Conservation (phyloP, 2,329 filamentous ascomycete species). For the Cladosporium sp. region DNA sequence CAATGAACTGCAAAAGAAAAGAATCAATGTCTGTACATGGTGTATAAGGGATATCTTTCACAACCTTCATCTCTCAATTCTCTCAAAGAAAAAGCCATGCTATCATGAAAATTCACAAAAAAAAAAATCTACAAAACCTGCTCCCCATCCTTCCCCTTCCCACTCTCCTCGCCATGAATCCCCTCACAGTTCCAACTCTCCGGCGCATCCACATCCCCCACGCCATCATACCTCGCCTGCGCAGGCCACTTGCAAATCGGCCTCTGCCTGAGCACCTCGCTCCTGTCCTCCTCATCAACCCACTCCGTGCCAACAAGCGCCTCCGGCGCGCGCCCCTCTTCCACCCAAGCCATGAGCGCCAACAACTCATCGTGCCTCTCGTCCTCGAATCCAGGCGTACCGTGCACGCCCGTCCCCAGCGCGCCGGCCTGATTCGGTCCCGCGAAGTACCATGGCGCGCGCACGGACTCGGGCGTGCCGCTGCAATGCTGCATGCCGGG, state of each 20-base stretch:
- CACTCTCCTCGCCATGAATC: neutral
- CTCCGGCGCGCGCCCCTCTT: conserved; percentile 35
- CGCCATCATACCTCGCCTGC: conserved; percentile 26
- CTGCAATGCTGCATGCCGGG: conserved; percentile 44
- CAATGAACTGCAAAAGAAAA: too few relatives aligned
- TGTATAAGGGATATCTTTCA: too few relatives aligned
- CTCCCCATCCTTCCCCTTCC: neutral
- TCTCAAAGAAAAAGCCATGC: too few relatives aligned
- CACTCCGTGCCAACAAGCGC: conserved; percentile 35
- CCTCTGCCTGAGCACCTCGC: conserved; percentile 32
- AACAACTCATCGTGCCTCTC: conserved; percentile 33
- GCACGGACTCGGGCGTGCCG: conserved; percentile 31
- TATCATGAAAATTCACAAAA: neutral
- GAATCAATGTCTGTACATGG: too few relatives aligned
- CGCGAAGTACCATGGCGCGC: conserved; percentile 45
- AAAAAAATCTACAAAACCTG: neutral
- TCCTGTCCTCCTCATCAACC: conserved; percentile 27
- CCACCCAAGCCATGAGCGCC: conserved; percentile 37
- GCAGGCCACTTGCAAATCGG: conserved; percentile 34
- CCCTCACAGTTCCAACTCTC: conserved; percentile 28
- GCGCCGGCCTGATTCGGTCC: conserved; percentile 32
- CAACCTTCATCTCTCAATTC: too few relatives aligned
- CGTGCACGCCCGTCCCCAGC: conserved; percentile 18
- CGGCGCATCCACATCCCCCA: conserved; percentile 26
- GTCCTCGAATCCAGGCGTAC: conserved; percentile 32